Evolutionary conservation across 768 basidiomycete genomes (phyloP), one percentile per base, ranked within the genome.

Genomic region (Fomitopsis pulvina): DNA sequence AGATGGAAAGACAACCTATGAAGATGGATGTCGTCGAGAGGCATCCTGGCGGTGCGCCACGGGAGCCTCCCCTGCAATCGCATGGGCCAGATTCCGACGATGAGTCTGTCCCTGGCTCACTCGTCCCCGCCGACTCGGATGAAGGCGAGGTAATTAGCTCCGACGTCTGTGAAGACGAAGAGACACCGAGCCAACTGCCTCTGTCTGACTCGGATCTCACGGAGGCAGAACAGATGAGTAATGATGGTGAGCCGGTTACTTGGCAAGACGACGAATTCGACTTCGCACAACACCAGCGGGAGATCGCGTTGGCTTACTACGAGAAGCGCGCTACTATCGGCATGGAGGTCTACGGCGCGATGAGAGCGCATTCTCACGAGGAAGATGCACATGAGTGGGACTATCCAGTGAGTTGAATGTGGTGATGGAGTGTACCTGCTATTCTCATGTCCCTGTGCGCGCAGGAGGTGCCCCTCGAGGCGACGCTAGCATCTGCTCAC

Each of bases 21-120:
- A 85, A 82, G 55, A 72, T 73, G 68, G 68, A 73, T 20, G 84
- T 91, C 5, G 79, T 89, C 4, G 87, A 89, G 64, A 76, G 87
- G 18, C 63, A 63, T 29, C 77, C 80, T 30, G 60, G 60, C 32
- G 57, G 57, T 45, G 41, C 63, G 4, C 48, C 58, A 27, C 29
- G 51, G 45, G 43, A 59, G 54, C 40, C 62, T 47, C 51, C 61
- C 28, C 39, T 58, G 45, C 46, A 60, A 29, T 45, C 52, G 18
- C 52, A 40, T 26, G 41, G 45, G 10, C 21, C 38, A 27, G 57
- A 60, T 34, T 87, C 85, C 0, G 85, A 87, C 58, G 87, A 87
- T 52, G 85, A 88, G 60, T 81, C 83, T 3, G 68, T 60, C 7
- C 66, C 70, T 12, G 68, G 66, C 14, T 59, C 66, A 2, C 39